These are phyloP conservation scores for Halenospora varia DNA, from an alignment of 495 filamentous ascomycete species.

Conservation along the genomic window DNA sequence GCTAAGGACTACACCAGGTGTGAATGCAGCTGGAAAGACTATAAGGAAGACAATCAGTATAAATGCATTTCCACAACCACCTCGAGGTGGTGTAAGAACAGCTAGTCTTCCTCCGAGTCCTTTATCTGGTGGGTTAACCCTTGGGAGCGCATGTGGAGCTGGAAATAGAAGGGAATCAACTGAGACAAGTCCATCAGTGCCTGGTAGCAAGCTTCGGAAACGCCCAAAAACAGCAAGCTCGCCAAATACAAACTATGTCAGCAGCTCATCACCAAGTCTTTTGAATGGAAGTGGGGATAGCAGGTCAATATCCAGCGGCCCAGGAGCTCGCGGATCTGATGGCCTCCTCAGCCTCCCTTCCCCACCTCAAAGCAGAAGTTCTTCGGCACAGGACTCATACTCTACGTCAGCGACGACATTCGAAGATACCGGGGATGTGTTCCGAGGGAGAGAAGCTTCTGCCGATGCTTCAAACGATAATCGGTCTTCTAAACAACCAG, in stretches of 20 bases:
- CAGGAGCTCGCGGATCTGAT: slow-evolving; percentile 60
- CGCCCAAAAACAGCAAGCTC: slow-evolving; percentile 33
- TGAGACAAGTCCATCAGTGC: slow-evolving; percentile 16
- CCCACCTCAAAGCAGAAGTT: slow-evolving; percentile 82
- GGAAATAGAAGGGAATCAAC: slow-evolving; percentile 19
- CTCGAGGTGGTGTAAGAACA: slow-evolving; percentile 53
- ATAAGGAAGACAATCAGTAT: slow-evolving; percentile 85
- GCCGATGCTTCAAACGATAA: slow-evolving; percentile 39
- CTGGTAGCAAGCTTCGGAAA: slow-evolving; percentile 37
- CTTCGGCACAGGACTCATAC: slow-evolving; percentile 85
- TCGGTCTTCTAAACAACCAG: slow-evolving; percentile 40
- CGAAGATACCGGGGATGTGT: slow-evolving; percentile 62
- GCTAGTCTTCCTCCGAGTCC: slow-evolving; percentile 57
- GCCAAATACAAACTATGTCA: slow-evolving; percentile 42
- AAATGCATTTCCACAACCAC: slow-evolving; percentile 88
- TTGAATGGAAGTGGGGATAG: slow-evolving; percentile 74
- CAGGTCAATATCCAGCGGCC: slow-evolving; percentile 58
- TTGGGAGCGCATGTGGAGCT: slow-evolving; percentile 23
- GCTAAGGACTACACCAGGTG: slow-evolving; percentile 42
- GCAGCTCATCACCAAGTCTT: slow-evolving; percentile 64
- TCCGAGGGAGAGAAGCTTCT: slow-evolving; percentile 34
- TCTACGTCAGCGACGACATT: slow-evolving; percentile 87
- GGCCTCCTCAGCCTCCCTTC: slow-evolving; percentile 68
- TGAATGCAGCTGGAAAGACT: slow-evolving; percentile 55
- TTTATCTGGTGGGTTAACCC: slow-evolving; percentile 39